Evolutionary conservation across 2,329 filamentous ascomycete species (phyloP), one percentile per base, ranked within the genome.

Genomic region (Cercospora beticola): DNA sequence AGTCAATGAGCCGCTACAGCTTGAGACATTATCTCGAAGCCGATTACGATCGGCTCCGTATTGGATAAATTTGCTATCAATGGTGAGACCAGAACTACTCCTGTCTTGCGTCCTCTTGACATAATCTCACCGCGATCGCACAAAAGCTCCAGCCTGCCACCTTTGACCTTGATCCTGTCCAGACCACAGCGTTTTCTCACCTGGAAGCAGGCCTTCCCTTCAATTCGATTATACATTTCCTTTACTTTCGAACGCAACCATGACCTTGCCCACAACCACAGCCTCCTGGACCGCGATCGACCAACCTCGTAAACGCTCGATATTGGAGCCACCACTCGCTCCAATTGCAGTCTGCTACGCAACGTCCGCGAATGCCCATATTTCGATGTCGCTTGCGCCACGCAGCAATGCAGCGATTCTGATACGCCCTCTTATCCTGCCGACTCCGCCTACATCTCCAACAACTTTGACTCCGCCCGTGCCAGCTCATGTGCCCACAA

Each of bases 121-220:
- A 23, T 12, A 26, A 21, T 52, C 46, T 52, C 6, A 52, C 10
- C 12, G 21, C 18, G 26, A 33, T 36, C 26, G 26, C 7, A 36
- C 43, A 31, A 33, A 54, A 52, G 43, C 43, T 31, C 26, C 21
- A 14, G 23, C 8, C 40, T 28, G n/a, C 33, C 43, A 28, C 28
- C 21, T 21, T 18, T 23, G 46, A 52, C 21, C 18, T 52, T 23
- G 18, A 52, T 33, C n/a, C 23, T 63, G 43, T 33, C 23, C 26
- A 31, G 28, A 54, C 31, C 16, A 56, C n/a, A 54, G 23, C 21
- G 12, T 18, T 52, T 54, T 10, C 57, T 40, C 26, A 58, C 49
- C 21, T 46, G 60, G 62, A 63, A 63, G 65, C 65, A 58, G 59
- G 60, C 56, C 60, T 67, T 67, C 56, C 65, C 21, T 33, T 57